Evolutionary conservation across 2,329 filamentous ascomycete species (phyloP).

Genomic region (Chrysoporthe deuterocubensis): DNA sequence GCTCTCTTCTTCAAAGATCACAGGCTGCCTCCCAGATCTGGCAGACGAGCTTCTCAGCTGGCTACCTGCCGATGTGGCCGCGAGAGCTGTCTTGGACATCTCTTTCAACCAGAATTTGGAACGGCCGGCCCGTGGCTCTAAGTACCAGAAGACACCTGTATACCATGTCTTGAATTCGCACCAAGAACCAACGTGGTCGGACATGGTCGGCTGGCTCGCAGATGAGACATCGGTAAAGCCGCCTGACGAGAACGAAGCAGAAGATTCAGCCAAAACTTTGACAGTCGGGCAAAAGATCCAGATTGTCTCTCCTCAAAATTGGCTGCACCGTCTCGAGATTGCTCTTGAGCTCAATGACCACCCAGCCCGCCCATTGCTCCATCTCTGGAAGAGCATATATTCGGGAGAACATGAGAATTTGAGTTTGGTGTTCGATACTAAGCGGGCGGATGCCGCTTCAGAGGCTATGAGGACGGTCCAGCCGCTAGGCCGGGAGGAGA

Average conservation of each 20-base stretch:
- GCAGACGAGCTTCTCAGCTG: constrained; percentile 44
- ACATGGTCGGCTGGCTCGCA: constrained; percentile 50
- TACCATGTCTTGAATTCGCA: constrained; percentile 56
- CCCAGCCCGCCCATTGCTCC: constrained; percentile 47
- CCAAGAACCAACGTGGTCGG: constrained; percentile 45
- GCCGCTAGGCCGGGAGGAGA: constrained; percentile 37
- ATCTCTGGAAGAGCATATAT: constrained; percentile 53
- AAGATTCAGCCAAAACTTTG: not conserved
- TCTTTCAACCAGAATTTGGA: constrained; percentile 17
- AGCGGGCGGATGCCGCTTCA: constrained; percentile 39
- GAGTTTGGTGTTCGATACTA: constrained; percentile 39
- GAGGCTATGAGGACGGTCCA: constrained; percentile 40
- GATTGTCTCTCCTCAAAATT: constrained; percentile 45
- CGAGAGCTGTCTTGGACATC: constrained; percentile 46
- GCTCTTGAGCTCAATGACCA: constrained; percentile 40
- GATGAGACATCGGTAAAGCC: constrained; percentile 15
- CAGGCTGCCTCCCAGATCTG: constrained; percentile 46
- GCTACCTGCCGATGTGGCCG: constrained; percentile 52
- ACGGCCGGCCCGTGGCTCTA: constrained; percentile 35
- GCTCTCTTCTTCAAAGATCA: constrained; percentile 44
- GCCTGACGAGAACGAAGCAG: constrained; percentile 37
- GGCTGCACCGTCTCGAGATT: constrained; percentile 46
- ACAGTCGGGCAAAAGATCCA: not conserved
- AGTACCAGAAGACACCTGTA: constrained; percentile 35
- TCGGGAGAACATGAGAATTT: constrained; percentile 12